A percentile compares a stretch with the other conserved stretches of the same genome.
Conservation (phyloP, 768 basidiomycete species). For the Chalciporus chontae region DNA sequence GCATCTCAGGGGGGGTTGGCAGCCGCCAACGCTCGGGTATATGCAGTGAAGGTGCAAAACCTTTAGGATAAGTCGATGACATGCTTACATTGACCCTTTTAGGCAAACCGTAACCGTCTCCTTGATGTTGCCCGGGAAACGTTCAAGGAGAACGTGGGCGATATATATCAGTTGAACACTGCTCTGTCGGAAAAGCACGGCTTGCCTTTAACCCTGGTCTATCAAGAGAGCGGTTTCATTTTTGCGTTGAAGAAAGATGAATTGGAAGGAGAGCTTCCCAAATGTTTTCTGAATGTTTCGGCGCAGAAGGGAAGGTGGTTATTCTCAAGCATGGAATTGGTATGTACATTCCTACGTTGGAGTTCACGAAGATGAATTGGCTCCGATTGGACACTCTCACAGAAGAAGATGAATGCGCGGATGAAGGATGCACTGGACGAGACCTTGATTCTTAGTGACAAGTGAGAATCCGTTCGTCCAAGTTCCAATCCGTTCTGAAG, state of each 20-base stretch:
- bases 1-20: constrained; percentile 58
- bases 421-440: constrained; percentile 94
- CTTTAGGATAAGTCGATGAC: background rate
- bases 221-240: constrained; percentile 72
- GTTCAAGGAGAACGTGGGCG: constrained; percentile 88
- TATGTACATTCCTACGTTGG: constrained; percentile 32
- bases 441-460: constrained; percentile 79
- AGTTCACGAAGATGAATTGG: background rate
- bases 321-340: constrained; percentile 82
- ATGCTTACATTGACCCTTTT: background rate
- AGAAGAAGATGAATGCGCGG: constrained; percentile 87
- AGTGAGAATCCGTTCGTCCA: constrained; percentile 36
- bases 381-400: background rate
- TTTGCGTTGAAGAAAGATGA: constrained; percentile 63
- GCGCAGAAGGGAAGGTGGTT: constrained; percentile 67
- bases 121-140: constrained; percentile 95
- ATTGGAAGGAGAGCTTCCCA: constrained; percentile 55
- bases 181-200: constrained; percentile 58
- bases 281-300: constrained; percentile 65
- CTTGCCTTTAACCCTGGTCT: constrained; percentile 62
- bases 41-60: constrained; percentile 68
- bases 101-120: constrained; percentile 77
- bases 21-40: constrained; percentile 78
- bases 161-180: constrained; percentile 70
- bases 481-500: background rate